Base-by-base conservation (phyloP, 345 rosid species). In the Noccaea bulbosa region DNA sequence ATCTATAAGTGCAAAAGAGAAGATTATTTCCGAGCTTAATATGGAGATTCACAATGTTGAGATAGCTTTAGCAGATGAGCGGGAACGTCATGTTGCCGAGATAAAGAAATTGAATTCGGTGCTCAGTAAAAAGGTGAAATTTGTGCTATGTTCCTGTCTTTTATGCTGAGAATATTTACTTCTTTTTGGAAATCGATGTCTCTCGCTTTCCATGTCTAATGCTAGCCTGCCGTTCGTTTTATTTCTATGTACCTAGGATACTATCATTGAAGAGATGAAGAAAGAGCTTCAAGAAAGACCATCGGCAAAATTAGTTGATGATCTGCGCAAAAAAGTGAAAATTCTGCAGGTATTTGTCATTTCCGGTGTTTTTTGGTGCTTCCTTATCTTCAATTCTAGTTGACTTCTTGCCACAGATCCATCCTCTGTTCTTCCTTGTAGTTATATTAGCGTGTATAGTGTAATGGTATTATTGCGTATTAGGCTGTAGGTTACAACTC, bases 401-500 rank as follows among this genome's bases (percentile, higher is more conserved):
- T 69, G 15, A 27, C 53, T n/a, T 40, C 6, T 44, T 62, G 51
- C 57, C 50, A 10, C 30, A 61, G 44, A 53, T 56, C 32, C 15
- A 38, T 67, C 33, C 16, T 30, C 16, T 51, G 17, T 50, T 60
- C 65, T 60, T 66, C 50, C 15, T 66, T 33, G 22, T 35, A 64
- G 16, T 15, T n/a, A 24, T 64, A 35, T 49, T 59, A 58, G 44
- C 43, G 47, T 63, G 15, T 58, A 24, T 67, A 30, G 35, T 61
- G 50, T 76, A 44, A 72, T 53, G 44, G 7, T 30, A 24, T 22
- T 58, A 7, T 55, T 76, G 50, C 43, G 10, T 65, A 71, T 73
- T 77, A 94, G 99, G 96, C 95, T 49, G 97, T 91, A 48, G 98
- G 95, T 59, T 94, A 94, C 82, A 94, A 91, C 83, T 91, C 96